Evolutionary conservation across 2,329 filamentous ascomycete genomes (phyloP).

Genomic region (Pestalotiopsis sp.): DNA sequence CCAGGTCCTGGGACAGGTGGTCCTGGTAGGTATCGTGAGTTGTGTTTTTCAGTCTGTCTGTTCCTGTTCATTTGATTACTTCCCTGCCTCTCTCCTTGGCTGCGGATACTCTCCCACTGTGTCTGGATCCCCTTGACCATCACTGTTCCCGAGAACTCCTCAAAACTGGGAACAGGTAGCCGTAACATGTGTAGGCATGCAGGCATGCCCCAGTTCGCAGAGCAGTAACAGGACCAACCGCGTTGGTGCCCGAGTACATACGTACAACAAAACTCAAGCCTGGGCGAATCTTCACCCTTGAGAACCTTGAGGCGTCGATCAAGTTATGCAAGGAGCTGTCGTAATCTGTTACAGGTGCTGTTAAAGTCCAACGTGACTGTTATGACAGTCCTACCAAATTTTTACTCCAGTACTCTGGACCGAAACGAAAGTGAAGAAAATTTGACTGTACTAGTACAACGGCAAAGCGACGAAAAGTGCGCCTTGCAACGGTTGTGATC

Average conservation of each 20-base stretch:
- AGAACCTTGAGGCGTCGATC: background rate
- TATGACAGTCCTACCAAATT: background rate
- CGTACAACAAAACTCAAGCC: background rate
- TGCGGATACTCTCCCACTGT: background rate
- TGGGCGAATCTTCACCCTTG: background rate
- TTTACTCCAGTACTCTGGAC: background rate
- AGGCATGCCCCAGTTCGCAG: constrained; percentile 1
- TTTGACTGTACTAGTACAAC: background rate
- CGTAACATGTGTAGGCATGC: background rate
- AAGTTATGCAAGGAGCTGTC: background rate
- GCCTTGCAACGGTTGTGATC: constrained; percentile 6
- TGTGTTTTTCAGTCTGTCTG: no score
- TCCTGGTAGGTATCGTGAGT: background rate
- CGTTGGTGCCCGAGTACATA: constrained; percentile 2
- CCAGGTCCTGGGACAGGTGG: background rate
- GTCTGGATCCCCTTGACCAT: background rate
- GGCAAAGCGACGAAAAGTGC: background rate
- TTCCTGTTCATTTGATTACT: background rate
- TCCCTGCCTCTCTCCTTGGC: background rate
- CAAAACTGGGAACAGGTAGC: background rate
- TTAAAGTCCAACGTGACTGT: background rate
- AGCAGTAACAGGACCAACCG: background rate
- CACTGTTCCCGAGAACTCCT: constrained; percentile 5
- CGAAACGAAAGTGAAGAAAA: background rate
- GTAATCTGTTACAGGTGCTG: background rate